Conservation (phyloP, 2,329 filamentous ascomycete genomes). For the Pestalotiopsis fici region DNA sequence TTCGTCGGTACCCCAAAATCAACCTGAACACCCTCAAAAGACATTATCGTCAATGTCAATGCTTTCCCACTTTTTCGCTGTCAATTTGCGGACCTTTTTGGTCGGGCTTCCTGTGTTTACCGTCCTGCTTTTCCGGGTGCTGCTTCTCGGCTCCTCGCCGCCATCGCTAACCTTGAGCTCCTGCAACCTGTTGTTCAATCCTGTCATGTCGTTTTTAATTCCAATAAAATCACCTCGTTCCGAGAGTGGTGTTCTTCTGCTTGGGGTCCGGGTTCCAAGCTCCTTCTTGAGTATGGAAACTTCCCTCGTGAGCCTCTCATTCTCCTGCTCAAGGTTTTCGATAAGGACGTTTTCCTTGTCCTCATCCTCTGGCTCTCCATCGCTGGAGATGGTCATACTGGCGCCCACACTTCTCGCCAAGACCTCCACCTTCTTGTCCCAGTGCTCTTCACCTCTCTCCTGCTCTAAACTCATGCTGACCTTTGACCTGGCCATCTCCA, state of each 20-base stretch:
- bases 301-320: slow-evolving; percentile 67
- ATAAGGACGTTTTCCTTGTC: slow-evolving; percentile 64
- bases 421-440: slow-evolving; percentile 85
- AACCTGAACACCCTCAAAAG: slow-evolving; percentile 26
- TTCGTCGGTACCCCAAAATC: neutral
- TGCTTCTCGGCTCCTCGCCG: slow-evolving; percentile 13
- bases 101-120: slow-evolving; percentile 44
- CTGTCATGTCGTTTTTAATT: slow-evolving; percentile 28
- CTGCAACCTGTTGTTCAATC: slow-evolving; percentile 50
- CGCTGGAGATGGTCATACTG: slow-evolving; percentile 36
- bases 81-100: slow-evolving; percentile 53
- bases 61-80: slow-evolving; percentile 48
- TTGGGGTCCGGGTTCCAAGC: slow-evolving; percentile 62
- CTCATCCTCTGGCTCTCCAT: slow-evolving; percentile 45
- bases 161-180: slow-evolving; percentile 43
- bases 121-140: slow-evolving; percentile 17
- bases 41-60: slow-evolving; percentile 39
- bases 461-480: slow-evolving; percentile 75
- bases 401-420: slow-evolving; percentile 58
- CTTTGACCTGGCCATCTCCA: slow-evolving; percentile 82
- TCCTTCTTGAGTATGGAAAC: slow-evolving; percentile 68
- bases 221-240: slow-evolving; percentile 51
- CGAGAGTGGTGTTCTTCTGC: slow-evolving; percentile 55
- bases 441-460: slow-evolving; percentile 79
- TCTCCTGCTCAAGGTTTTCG: slow-evolving; percentile 70